These are phyloP conservation scores for Macrophomina tecta DNA, from an alignment of 2,329 filamentous ascomycete genomes.

Conservation along the genomic window DNA sequence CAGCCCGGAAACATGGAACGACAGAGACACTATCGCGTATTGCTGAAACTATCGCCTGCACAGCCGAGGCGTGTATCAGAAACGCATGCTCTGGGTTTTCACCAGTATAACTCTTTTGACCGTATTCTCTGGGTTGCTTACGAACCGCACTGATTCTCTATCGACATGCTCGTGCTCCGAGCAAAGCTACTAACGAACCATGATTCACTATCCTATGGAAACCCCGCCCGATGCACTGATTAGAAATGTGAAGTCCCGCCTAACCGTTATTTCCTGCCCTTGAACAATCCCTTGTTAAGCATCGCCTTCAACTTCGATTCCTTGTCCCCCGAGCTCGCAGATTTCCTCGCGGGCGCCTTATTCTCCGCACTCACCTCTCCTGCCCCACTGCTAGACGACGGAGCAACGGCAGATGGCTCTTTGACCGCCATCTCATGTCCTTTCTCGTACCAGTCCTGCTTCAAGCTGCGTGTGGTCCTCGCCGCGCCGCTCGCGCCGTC, in stretches of 20 bases:
- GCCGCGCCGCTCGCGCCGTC: slow-evolving; percentile 63
- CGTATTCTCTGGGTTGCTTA: no score
- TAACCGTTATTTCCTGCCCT: slow-evolving; percentile 30
- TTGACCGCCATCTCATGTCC: slow-evolving; percentile 73
- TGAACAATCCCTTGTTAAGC: slow-evolving; percentile 44
- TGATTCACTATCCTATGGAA: slow-evolving; percentile 5
- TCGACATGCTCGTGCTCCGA: slow-evolving; percentile 29
- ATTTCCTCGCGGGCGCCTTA: slow-evolving; percentile 35
- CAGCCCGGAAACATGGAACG: no score
- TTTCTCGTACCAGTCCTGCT: slow-evolving; percentile 59
- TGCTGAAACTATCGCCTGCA: no score
- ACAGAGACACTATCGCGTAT: no score
- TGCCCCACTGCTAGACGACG: slow-evolving; percentile 31
- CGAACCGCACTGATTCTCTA: background rate
- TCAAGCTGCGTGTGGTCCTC: slow-evolving; percentile 65
- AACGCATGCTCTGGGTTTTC: no score
- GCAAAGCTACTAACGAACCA: background rate
- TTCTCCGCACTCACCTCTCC: slow-evolving; percentile 2
- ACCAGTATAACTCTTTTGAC: no score
- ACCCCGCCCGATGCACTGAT: slow-evolving; percentile 31
- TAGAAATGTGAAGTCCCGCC: background rate
- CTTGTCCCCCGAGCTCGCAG: slow-evolving; percentile 42
- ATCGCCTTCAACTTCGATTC: slow-evolving; percentile 49
- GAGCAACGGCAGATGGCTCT: slow-evolving; percentile 47
- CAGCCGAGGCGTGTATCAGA: no score